A percentile compares a stretch with the other conserved stretches of the same genome.
Evolutionary conservation across 1,284 basidiomycete species (phyloP).

Genomic region (Lentinula novae-zelandiae): DNA sequence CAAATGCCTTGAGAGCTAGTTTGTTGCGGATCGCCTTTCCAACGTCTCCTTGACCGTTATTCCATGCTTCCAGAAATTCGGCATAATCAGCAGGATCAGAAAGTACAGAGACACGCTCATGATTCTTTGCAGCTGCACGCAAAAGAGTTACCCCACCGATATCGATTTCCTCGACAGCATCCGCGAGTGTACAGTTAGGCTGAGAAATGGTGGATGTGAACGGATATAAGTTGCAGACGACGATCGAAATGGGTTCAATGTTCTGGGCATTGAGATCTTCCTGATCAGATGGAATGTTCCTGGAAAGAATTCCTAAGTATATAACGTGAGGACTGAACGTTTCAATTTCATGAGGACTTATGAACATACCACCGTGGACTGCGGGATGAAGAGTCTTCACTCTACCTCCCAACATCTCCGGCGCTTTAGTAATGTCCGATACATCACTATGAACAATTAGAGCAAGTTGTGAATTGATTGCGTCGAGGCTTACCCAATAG

Average conservation of each 20-base stretch:
- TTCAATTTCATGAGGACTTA: not conserved
- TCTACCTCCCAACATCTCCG: constrained; percentile 98
- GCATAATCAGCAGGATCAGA: constrained; percentile 94
- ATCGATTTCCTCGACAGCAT: constrained; percentile 97
- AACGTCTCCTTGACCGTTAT: constrained; percentile 63
- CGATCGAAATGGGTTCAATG: constrained; percentile 90
- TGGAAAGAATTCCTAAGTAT: constrained; percentile 79
- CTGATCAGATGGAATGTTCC: constrained; percentile 84
- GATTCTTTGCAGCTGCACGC: constrained; percentile 98
- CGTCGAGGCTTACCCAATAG: constrained; percentile 71
- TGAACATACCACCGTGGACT: constrained; percentile 84
- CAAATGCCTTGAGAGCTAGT: constrained; percentile 96
- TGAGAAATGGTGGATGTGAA: constrained; percentile 90
- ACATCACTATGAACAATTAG: constrained; percentile 71
- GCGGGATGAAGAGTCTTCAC: constrained; percentile 99
- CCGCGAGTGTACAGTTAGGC: constrained; percentile 86
- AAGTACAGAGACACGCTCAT: constrained; percentile 88
- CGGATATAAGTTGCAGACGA: constrained; percentile 99
- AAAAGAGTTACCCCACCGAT: constrained; percentile 98
- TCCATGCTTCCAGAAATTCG: constrained; percentile 79
- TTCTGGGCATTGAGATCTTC: constrained; percentile 76
- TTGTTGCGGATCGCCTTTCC: constrained; percentile 70
- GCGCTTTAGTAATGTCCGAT: constrained; percentile 95
- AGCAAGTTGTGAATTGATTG: not conserved
- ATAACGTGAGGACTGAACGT: not conserved